phyloP scores from a whole-genome alignment of 2,329 filamentous ascomycete species.

The Teratosphaeria zuluensis region DNA sequence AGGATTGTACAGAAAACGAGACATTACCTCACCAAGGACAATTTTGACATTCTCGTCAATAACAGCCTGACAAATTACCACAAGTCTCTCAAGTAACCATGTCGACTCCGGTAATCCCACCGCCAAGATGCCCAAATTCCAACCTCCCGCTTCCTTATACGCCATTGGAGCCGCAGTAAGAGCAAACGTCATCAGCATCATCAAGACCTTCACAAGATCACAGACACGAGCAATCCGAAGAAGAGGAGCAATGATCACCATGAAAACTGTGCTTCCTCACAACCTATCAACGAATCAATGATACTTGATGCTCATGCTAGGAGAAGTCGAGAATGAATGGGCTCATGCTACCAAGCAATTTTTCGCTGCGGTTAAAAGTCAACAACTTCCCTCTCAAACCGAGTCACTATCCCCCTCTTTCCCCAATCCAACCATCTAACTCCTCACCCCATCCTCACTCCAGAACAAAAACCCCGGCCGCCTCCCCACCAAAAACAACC shows the following conservation, averaged over 20 bases:
- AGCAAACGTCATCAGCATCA: not conserved
- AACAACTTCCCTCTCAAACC: no score
- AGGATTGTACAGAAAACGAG: not conserved
- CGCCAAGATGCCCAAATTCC: constrained; percentile 48
- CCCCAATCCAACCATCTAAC: no score
- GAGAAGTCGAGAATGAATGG: no score
- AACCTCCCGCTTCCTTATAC: constrained; percentile 56
- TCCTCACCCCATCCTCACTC: no score
- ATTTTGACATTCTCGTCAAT: not conserved
- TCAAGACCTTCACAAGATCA: not conserved
- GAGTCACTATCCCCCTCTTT: no score
- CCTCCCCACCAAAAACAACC: no score
- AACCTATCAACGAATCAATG: constrained; percentile 56
- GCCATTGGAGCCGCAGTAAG: constrained; percentile 47
- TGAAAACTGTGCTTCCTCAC: constrained; percentile 57
- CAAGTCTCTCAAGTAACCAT: constrained; percentile 44
- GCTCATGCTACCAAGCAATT: no score
- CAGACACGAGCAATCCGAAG: not conserved
- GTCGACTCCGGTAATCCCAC: constrained; percentile 48
- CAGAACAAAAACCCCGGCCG: no score
- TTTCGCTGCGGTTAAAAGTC: no score
- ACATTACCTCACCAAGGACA: not conserved
- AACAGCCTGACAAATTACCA: not conserved
- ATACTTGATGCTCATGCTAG: no score
- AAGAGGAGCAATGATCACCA: constrained; percentile 20